These are phyloP conservation scores for Alternaria panax DNA, from an alignment of 2,329 filamentous ascomycete species.

Conservation along the genomic window DNA sequence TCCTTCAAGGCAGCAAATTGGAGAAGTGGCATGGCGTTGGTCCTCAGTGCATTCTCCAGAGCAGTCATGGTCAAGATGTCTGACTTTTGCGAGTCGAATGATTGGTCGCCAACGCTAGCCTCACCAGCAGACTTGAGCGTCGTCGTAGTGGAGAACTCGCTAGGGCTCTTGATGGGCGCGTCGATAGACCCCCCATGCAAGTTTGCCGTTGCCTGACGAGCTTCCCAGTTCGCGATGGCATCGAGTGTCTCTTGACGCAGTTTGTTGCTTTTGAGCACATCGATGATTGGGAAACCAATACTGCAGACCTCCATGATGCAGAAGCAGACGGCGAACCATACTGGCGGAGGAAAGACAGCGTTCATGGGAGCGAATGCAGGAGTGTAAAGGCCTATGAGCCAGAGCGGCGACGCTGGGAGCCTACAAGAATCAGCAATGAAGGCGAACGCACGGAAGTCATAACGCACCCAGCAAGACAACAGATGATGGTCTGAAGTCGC, in stretches of 20 bases:
- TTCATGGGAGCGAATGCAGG: slow-evolving; percentile 39
- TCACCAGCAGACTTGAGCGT: slow-evolving; percentile 23
- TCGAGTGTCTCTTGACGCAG: slow-evolving; percentile 44
- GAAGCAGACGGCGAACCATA: slow-evolving; percentile 45
- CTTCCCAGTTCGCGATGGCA: slow-evolving; percentile 45
- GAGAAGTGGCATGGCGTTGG: slow-evolving; percentile 41
- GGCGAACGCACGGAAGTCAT: background rate
- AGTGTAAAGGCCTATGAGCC: slow-evolving; percentile 44
- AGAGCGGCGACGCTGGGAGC: slow-evolving; percentile 44
- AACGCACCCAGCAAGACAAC: slow-evolving; percentile 43
- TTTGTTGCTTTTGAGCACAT: slow-evolving; percentile 37
- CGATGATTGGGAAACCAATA: slow-evolving; percentile 41
- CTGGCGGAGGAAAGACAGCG: slow-evolving; percentile 33
- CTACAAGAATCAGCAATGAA: slow-evolving; percentile 22
- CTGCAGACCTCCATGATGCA: slow-evolving; percentile 42
- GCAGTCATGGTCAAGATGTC: slow-evolving; percentile 47
- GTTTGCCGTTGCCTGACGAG: slow-evolving; percentile 28
- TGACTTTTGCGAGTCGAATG: slow-evolving; percentile 39
- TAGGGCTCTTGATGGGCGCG: slow-evolving; percentile 20
- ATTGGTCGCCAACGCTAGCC: slow-evolving; percentile 20
- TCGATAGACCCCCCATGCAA: slow-evolving; percentile 13
- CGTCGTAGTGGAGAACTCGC: slow-evolving; percentile 28
- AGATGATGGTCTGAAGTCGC: slow-evolving; percentile 45
- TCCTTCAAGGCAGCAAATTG: slow-evolving; percentile 46
- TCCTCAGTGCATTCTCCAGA: slow-evolving; percentile 42